Evolutionary conservation across 495 filamentous ascomycete species (phyloP), one percentile per base, ranked within the genome.

Genomic region (Lindgomyces ingoldianus): DNA sequence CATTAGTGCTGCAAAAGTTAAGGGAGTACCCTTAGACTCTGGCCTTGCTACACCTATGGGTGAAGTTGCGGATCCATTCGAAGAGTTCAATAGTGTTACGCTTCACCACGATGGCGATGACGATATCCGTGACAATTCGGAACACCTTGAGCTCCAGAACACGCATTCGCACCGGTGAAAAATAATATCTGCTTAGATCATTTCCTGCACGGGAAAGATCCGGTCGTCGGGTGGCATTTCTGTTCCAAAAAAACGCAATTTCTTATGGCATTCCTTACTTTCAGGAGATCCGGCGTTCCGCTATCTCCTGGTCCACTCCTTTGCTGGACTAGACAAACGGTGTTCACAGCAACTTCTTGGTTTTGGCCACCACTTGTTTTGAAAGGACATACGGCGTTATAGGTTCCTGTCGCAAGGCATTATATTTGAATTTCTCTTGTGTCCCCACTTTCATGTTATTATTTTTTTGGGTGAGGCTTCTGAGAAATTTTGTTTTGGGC

Each of bases 41-140:
- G 91, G 90, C 9, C 77, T 94, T 29, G 87, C 88, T 2, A 97
- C 93, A 27, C 92, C 94, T 10, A 91, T 88, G 36, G 89, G 81
- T 36, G 93, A 96, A 72, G 75, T 87, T 58, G 83, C 84, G n/a
- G 94, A 98, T 83, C 94, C 94, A 12, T 98, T 98, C 73, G 91
- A 96, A 75, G 95, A 98, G 74, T 98, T 98, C 74, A 98, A 98
- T 76, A 96, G 91, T 70, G 94, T 98, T 30, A 98, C 94, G 62
- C 83, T 98, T 60, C 93, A 96, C 76, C 94, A 98, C 79, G 94
- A 98, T 57, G 95, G 91, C 11, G 93, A 98, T 58, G 85, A 87
- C n/a, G 42, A 64, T 39, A 39, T 39, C 33, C 33, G 33, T 27
- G 30, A 68, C 44, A 29, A 52, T 33, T 25, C 36, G 26, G 47